These are phyloP conservation scores for Hyaloperonospora brassicae DNA, from an alignment of 352 stramenopile species.

Conservation along the genomic window DNA sequence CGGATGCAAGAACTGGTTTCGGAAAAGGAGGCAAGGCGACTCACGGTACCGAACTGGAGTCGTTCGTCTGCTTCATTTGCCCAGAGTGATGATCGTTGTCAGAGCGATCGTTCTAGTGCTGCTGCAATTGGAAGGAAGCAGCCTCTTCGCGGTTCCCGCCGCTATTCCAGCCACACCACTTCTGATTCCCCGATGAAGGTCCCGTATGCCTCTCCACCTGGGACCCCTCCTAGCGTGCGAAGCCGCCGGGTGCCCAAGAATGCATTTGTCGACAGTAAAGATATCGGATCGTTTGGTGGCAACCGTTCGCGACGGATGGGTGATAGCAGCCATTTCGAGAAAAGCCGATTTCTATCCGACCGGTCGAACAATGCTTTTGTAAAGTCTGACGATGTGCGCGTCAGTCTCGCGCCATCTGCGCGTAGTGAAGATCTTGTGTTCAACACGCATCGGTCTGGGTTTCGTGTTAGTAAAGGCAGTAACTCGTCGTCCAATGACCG, in stretches of 20 bases:
- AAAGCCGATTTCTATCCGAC: constrained; percentile 15
- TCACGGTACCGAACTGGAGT: constrained; percentile 16
- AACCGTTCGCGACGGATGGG: constrained; percentile 12
- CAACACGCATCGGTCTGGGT: constrained; percentile 12
- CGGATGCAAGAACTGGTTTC: constrained; percentile 21
- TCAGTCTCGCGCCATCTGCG: constrained; percentile 18
- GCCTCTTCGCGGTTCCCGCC: constrained; percentile 8
- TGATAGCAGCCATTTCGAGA: constrained; percentile 16
- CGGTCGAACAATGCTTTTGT: constrained; percentile 20
- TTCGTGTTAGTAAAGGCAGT: constrained; percentile 10
- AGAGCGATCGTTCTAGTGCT: constrained; percentile 5
- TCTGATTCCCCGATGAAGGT: constrained; percentile 6
- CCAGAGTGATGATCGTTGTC: constrained; percentile 1
- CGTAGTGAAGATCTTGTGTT: constrained; percentile 27
- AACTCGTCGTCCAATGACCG: constrained; percentile 6
- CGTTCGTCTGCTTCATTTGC: constrained; percentile 12
- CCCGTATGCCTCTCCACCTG: constrained; percentile 19
- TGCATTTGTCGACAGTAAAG: constrained; percentile 11
- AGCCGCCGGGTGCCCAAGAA: constrained; percentile 13
- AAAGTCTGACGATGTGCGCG: constrained; percentile 11
- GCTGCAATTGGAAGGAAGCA: constrained; percentile 10
- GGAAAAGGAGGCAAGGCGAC: constrained; percentile 21
- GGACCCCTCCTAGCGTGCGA: constrained; percentile 22
- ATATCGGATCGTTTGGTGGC: constrained; percentile 5
- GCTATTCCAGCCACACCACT: constrained; percentile 3